A percentile compares a stretch with the other conserved stretches of the same genome.
These are phyloP conservation scores for Solanum stenotomum DNA, from an alignment of 257 asterid species.

Conservation along the genomic window DNA sequence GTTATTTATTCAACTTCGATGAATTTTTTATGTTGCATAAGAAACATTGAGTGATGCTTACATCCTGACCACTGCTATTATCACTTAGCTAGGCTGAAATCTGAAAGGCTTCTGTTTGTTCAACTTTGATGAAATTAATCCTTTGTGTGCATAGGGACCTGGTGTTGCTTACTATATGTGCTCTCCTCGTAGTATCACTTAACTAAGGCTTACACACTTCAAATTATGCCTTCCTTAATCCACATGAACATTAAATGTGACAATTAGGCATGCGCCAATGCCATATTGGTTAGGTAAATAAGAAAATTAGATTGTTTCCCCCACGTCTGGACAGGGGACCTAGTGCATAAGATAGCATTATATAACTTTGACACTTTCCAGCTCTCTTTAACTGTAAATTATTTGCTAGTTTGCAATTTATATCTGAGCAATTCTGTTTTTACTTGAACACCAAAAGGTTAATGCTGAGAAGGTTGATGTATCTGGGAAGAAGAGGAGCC, in stretches of 20 bases:
- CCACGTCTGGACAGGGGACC: not conserved
- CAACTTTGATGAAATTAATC: not conserved
- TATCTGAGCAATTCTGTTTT: constrained; percentile 1
- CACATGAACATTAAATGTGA: not conserved
- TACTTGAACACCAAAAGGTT: constrained; percentile 27
- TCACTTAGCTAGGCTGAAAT: not conserved
- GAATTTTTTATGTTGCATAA: not conserved
- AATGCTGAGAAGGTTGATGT: constrained; percentile 94
- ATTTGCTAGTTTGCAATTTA: not conserved
- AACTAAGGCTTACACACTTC: not conserved
- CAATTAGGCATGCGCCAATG: not conserved
- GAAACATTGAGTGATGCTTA: not conserved
- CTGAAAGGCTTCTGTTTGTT: not conserved
- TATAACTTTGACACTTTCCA: not conserved
- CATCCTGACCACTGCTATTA: not conserved
- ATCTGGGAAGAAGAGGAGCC: constrained; percentile 81
- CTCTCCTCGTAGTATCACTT: not conserved
- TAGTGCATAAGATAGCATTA: not conserved
- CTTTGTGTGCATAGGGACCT: not conserved
- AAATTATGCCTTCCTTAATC: not conserved
- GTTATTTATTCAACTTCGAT: not conserved
- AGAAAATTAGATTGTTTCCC: not conserved
- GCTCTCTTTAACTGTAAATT: not conserved
- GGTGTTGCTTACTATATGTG: not conserved
- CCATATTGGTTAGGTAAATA: not conserved